Percentiles rank a stretch among this genome's conserved stretches.
phyloP scores from a whole-genome alignment of 2,329 filamentous ascomycete species.

The Trichoderma sp. region DNA sequence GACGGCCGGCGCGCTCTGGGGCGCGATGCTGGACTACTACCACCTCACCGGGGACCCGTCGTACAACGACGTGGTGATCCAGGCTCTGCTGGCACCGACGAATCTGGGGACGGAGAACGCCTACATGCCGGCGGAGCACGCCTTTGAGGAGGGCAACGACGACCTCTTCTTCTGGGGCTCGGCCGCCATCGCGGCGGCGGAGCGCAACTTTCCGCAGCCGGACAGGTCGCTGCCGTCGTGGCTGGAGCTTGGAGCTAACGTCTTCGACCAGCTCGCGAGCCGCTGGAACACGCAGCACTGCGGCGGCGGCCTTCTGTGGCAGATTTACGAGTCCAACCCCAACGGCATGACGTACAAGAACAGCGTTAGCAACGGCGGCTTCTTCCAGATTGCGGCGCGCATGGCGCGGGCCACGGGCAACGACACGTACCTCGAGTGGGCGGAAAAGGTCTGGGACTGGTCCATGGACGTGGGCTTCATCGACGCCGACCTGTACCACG shows the following conservation, averaged over 20 bases:
- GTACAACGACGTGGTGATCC: slow-evolving; percentile 62
- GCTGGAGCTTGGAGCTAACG: slow-evolving; percentile 67
- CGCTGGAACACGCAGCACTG: slow-evolving; percentile 73
- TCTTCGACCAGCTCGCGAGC: slow-evolving; percentile 69
- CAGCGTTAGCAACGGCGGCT: slow-evolving; percentile 76
- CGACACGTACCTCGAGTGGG: slow-evolving; percentile 67
- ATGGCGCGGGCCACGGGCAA: slow-evolving; percentile 71
- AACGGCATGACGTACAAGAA: slow-evolving; percentile 84
- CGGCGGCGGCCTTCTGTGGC: slow-evolving; percentile 75
- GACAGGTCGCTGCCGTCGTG: slow-evolving; percentile 60
- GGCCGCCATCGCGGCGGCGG: slow-evolving; percentile 66
- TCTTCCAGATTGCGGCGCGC: slow-evolving; percentile 79
- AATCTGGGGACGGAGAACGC: slow-evolving; percentile 61
- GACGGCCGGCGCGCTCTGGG: slow-evolving; percentile 67
- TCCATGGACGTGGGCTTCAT: slow-evolving; percentile 59
- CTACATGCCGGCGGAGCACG: slow-evolving; percentile 61
- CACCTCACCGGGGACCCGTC: slow-evolving; percentile 64
- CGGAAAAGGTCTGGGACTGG: slow-evolving; percentile 69
- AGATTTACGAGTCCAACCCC: slow-evolving; percentile 74
- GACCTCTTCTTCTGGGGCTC: slow-evolving; percentile 77
- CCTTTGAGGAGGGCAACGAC: slow-evolving; percentile 69
- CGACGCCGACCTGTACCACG: slow-evolving; percentile 50
- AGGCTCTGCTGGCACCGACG: slow-evolving; percentile 58
- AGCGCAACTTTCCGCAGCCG: slow-evolving; percentile 67
- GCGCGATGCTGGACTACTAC: slow-evolving; percentile 70